Evolutionary conservation across 2,329 filamentous ascomycete genomes (phyloP).

Genomic region (Sordariomycetes sp.): DNA sequence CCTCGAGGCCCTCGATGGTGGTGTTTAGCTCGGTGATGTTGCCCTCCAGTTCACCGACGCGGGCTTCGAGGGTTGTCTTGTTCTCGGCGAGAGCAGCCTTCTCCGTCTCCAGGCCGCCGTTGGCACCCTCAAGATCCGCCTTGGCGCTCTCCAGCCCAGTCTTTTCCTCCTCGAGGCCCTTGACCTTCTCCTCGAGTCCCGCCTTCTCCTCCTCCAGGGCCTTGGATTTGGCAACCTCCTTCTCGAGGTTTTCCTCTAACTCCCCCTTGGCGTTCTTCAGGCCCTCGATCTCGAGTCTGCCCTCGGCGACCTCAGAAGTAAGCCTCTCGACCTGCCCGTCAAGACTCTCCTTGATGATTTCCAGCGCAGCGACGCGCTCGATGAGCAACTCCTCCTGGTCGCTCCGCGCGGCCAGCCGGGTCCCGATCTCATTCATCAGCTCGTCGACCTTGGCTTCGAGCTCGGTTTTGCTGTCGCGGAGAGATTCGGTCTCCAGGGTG

Average conservation of each 20-base stretch:
- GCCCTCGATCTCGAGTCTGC: neutral
- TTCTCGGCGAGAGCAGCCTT: neutral
- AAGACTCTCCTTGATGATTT: slow-evolving; percentile 2
- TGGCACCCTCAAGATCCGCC: neutral
- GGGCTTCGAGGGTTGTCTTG: neutral
- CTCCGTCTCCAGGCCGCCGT: neutral
- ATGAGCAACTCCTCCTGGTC: slow-evolving; percentile 5
- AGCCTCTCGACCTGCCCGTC: neutral
- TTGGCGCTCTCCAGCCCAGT: neutral
- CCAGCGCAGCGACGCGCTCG: slow-evolving; percentile 2
- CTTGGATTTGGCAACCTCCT: neutral
- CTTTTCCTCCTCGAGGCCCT: neutral
- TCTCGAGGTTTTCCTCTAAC: neutral
- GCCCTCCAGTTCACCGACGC: neutral
- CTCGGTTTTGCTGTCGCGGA: neutral
- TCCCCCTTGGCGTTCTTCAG: neutral
- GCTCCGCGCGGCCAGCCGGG: neutral
- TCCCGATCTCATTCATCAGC: neutral
- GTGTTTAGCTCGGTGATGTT: neutral
- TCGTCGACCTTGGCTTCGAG: neutral
- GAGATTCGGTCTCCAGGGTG: neutral
- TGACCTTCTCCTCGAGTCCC: neutral
- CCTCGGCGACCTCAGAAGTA: neutral
- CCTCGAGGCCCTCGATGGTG: neutral
- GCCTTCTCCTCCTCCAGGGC: slow-evolving; percentile 2